Evolutionary conservation across 176 grass and related monocot genomes (phyloP).

Genomic region (Miscanthus lutarioriparius): DNA sequence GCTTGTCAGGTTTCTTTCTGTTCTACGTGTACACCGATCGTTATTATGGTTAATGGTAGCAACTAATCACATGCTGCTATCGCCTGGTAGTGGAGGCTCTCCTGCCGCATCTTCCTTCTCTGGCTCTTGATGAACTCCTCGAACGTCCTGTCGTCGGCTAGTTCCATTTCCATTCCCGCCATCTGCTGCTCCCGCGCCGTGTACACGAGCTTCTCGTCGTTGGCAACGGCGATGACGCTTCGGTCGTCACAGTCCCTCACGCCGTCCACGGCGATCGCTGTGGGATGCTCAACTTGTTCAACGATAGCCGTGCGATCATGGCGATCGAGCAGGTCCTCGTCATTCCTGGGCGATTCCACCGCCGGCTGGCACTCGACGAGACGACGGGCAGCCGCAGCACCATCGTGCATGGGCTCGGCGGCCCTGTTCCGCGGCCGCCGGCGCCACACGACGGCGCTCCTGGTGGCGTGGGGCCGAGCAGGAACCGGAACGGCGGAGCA

Average conservation of each 20-base stretch:
- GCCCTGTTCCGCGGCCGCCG: neutral
- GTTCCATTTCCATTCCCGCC: no score
- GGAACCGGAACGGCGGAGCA: neutral
- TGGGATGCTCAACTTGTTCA: neutral
- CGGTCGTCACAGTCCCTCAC: neutral
- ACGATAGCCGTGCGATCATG: neutral
- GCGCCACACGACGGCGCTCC: neutral
- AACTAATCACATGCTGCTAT: neutral
- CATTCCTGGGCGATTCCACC: neutral
- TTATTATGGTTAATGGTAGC: no score
- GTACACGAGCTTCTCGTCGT: neutral
- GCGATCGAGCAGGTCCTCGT: neutral
- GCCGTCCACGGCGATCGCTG: neutral
- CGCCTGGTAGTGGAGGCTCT: slow-evolving; percentile 11
- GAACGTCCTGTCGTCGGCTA: slow-evolving; percentile 24
- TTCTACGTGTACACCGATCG: neutral
- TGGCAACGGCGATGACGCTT: no score
- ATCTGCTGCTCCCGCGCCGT: neutral
- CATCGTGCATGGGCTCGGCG: neutral
- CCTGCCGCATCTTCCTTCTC: slow-evolving; percentile 40
- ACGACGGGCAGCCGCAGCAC: neutral
- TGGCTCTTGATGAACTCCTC: slow-evolving; percentile 68
- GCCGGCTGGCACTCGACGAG: neutral
- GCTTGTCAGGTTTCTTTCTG: no score
- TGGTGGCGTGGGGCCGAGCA: neutral